These are phyloP conservation scores for Alternaria sp. DNA, from an alignment of 2,329 filamentous ascomycete genomes.

Conservation along the genomic window DNA sequence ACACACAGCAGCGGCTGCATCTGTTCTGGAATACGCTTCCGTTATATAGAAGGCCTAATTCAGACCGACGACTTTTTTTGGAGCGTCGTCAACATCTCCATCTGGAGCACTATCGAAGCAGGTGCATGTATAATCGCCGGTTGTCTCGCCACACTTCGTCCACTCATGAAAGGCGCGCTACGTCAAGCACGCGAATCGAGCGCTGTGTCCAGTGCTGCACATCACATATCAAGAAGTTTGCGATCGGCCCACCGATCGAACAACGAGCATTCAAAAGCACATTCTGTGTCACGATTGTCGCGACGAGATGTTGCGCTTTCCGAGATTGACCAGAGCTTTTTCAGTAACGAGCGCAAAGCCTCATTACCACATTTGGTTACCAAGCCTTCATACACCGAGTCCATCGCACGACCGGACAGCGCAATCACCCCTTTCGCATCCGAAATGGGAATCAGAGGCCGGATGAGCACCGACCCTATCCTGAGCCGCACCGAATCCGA, in stretches of 20 bases:
- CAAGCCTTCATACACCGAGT: conserved; percentile 7
- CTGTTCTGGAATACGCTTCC: conserved; percentile 62
- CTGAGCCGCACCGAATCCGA: background rate
- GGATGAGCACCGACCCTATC: background rate
- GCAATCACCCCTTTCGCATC: conserved; percentile 11
- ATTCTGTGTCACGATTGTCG: background rate
- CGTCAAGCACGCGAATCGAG: conserved; percentile 3
- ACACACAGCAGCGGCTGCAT: conserved; percentile 59
- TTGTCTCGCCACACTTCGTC: conserved; percentile 62
- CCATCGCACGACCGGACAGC: conserved; percentile 4
- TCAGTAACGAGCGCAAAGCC: background rate
- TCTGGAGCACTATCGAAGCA: conserved; percentile 51
- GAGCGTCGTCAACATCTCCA: conserved; percentile 57
- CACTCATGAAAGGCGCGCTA: conserved; percentile 51
- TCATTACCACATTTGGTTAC: background rate
- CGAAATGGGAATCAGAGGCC: background rate
- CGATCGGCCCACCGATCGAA: conserved; percentile 10
- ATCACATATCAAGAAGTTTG: conserved; percentile 10
- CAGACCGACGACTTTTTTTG: conserved; percentile 57
- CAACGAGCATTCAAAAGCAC: background rate
- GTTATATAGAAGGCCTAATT: conserved; percentile 54
- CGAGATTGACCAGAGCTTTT: background rate
- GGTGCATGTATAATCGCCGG: conserved; percentile 57
- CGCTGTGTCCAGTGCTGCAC: conserved; percentile 1
- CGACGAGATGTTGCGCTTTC: background rate